phyloP scores from a whole-genome alignment of 1,284 basidiomycete genomes.

The Neolentinus lepideus region DNA sequence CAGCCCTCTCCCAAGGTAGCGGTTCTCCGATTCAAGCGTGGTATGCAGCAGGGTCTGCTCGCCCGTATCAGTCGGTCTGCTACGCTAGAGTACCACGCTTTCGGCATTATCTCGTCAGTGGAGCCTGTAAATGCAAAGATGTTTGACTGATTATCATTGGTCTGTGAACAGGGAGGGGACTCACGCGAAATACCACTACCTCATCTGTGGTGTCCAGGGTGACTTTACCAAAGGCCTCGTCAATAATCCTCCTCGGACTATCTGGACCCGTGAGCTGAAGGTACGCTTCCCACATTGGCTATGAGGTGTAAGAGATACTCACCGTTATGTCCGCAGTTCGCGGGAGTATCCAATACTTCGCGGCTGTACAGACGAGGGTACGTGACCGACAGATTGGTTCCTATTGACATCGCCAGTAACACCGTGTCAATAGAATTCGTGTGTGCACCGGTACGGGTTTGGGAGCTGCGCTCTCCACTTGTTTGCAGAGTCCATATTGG shows the following conservation, averaged over 20 bases:
- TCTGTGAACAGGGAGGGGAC: conserved; percentile 46
- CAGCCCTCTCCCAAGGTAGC: conserved; percentile 57
- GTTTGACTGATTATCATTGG: background rate
- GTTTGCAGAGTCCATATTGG: conserved; percentile 65
- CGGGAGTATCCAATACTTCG: conserved; percentile 75
- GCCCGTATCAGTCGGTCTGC: conserved; percentile 48
- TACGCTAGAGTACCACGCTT: conserved; percentile 58
- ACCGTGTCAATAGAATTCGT: conserved; percentile 41
- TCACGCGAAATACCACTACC: conserved; percentile 65
- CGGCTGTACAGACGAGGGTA: conserved; percentile 52
- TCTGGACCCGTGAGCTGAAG: conserved; percentile 74
- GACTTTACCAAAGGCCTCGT: conserved; percentile 70
- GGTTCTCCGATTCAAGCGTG: conserved; percentile 50
- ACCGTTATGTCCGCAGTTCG: conserved; percentile 39
- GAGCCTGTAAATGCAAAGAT: background rate
- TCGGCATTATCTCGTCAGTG: conserved; percentile 49
- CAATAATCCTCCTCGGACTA: conserved; percentile 52
- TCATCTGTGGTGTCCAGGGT: conserved; percentile 74
- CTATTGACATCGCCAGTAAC: background rate
- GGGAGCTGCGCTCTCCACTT: conserved; percentile 69
- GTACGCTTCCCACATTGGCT: conserved; percentile 23
- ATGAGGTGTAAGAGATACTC: background rate
- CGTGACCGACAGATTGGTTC: background rate
- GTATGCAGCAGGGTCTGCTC: conserved; percentile 58
- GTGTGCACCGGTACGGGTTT: conserved; percentile 76